Percentiles rank a stretch among this genome's conserved stretches.
These are phyloP conservation scores for Skeletonema grethae DNA, from an alignment of 108 stramenopile species.

Conservation along the genomic window DNA sequence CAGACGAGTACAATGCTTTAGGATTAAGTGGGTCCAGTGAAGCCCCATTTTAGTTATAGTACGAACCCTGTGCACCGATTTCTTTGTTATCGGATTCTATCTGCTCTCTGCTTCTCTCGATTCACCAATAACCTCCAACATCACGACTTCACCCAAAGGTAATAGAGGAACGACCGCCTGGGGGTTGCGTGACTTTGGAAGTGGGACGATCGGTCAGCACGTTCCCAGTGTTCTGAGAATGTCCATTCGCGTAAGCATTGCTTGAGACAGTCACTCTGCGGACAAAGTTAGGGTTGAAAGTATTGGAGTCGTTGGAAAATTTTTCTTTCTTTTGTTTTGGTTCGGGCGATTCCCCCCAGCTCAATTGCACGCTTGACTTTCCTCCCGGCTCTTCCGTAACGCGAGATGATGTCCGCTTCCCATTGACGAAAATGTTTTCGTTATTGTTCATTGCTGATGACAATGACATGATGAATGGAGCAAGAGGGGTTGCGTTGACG, in stretches of 20 bases:
- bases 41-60: constrained; percentile 43
- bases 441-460: constrained; percentile 19
- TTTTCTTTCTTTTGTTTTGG: constrained; percentile 16
- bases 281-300: not conserved
- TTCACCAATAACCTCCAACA: too few species aligned
- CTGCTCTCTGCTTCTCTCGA: too few species aligned
- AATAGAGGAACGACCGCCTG: constrained; percentile 62
- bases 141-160: constrained; percentile 25
- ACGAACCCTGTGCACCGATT: not conserved
- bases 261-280: constrained; percentile 31
- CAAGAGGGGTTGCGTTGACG: too few species aligned
- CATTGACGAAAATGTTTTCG: constrained; percentile 65
- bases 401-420: constrained; percentile 55
- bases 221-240: constrained; percentile 64
- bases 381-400: constrained; percentile 67
- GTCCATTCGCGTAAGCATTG: constrained; percentile 69
- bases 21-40: constrained; percentile 56
- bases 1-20: constrained; percentile 50
- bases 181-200: constrained; percentile 64
- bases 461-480: too few species aligned
- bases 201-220: constrained; percentile 80
- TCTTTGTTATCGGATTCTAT: not conserved
- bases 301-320: not conserved
- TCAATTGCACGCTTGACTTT: constrained; percentile 47
- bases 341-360: constrained; percentile 53